These are phyloP conservation scores for Alternaria rosae DNA, from an alignment of 2,329 filamentous ascomycete species.

Conservation along the genomic window DNA sequence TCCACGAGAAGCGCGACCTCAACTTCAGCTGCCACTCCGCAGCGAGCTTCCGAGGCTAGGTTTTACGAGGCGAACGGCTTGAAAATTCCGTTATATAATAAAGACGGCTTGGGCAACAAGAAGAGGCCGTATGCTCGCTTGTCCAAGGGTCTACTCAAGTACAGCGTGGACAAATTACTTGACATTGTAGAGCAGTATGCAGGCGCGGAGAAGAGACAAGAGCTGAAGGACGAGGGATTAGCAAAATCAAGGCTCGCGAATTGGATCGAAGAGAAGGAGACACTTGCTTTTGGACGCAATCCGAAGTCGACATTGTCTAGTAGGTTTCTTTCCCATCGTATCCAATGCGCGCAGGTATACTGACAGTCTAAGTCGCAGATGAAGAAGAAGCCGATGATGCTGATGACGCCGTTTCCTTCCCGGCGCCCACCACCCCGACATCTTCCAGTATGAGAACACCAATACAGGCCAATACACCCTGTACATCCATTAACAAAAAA, in stretches of 20 bases:
- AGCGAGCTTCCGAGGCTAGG: neutral
- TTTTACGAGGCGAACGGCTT: slow-evolving; percentile 23
- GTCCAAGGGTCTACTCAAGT: slow-evolving; percentile 8
- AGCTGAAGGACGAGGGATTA: slow-evolving; percentile 10
- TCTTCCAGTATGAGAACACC: neutral
- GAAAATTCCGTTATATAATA: slow-evolving; percentile 15
- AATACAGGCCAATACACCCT: neutral
- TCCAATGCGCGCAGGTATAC: neutral
- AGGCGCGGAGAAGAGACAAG: slow-evolving; percentile 13
- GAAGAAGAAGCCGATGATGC: neutral
- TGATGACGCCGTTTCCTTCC: neutral
- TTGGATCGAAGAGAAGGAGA: slow-evolving; percentile 33
- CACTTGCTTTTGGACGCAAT: slow-evolving; percentile 23
- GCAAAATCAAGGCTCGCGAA: slow-evolving; percentile 20
- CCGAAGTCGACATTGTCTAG: slow-evolving; percentile 10
- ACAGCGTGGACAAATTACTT: slow-evolving; percentile 11
- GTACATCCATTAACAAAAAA: neutral
- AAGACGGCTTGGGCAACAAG: slow-evolving; percentile 7
- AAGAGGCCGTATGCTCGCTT: slow-evolving; percentile 17
- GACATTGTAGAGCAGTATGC: slow-evolving; percentile 23
- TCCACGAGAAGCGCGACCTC: neutral
- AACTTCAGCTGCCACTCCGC: neutral
- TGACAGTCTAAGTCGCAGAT: neutral
- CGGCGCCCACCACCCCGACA: neutral
- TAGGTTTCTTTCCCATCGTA: neutral